A percentile compares a stretch with the other conserved stretches of the same genome.
phyloP scores from a whole-genome alignment of 2,329 filamentous ascomycete genomes.

The Colletotrichum sp. region DNA sequence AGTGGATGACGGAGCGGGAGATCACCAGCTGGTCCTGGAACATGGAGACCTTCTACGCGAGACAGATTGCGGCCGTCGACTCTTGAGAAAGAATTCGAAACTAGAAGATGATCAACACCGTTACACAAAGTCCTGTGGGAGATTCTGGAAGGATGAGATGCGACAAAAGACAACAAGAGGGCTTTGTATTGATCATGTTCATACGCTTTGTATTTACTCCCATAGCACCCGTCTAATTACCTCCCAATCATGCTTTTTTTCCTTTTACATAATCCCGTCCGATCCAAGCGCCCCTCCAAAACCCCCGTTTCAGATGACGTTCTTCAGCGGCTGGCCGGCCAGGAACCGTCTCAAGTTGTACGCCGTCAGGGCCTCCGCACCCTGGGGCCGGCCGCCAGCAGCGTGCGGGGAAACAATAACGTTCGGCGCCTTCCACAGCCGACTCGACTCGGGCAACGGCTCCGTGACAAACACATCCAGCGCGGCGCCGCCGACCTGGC shows the following conservation, averaged over 20 bases:
- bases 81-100: fast-evolving
- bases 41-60: background rate
- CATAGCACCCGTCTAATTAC: background rate
- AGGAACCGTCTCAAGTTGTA: conserved; percentile 65
- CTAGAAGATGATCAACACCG: background rate
- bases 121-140: background rate
- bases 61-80: background rate
- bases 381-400: conserved; percentile 66
- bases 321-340: conserved; percentile 64
- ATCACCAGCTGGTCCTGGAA: background rate
- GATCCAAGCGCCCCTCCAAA: background rate
- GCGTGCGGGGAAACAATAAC: conserved; percentile 61
- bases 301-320: conserved; percentile 41
- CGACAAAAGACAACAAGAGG: background rate
- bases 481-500: conserved; percentile 51
- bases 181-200: background rate
- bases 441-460: conserved; percentile 46
- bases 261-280: background rate
- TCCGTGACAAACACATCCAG: conserved; percentile 55
- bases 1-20: background rate
- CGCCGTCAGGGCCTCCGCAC: conserved; percentile 62
- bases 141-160: background rate
- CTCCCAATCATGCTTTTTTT: background rate
- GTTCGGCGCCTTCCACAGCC: conserved; percentile 58
- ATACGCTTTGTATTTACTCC: background rate